Percentiles rank a stretch among this genome's conserved stretches.
phyloP scores from a whole-genome alignment of 2,329 filamentous ascomycete genomes.

The Hypoxylon sp. region DNA sequence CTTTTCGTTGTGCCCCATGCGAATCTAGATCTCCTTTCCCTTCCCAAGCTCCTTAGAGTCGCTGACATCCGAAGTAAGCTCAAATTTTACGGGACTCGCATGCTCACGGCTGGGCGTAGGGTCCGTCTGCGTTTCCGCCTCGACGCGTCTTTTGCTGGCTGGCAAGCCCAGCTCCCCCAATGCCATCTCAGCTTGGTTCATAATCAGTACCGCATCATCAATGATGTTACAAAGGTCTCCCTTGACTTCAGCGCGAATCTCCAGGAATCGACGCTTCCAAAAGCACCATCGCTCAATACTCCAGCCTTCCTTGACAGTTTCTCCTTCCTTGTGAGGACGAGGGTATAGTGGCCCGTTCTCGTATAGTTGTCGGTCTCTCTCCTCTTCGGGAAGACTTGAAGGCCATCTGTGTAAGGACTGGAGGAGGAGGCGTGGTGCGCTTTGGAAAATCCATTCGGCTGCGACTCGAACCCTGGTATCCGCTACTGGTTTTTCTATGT shows the following conservation, averaged over 20 bases:
- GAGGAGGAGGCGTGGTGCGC: neutral
- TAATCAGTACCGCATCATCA: slow-evolving; percentile 3
- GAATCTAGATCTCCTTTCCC: neutral
- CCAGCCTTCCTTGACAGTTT: neutral
- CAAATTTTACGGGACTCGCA: neutral
- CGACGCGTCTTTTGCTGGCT: neutral
- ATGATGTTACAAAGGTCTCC: slow-evolving; percentile 5
- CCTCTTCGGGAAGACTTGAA: slow-evolving; percentile 2
- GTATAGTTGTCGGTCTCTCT: neutral
- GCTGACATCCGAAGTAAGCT: neutral
- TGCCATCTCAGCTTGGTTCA: slow-evolving; percentile 13
- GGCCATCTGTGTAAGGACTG: neutral
- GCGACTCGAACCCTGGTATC: slow-evolving; percentile 1
- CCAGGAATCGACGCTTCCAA: slow-evolving; percentile 16
- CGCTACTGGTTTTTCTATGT: neutral
- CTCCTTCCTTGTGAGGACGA: no score
- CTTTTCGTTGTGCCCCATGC: neutral
- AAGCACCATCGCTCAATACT: slow-evolving; percentile 26
- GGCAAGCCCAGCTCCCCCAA: neutral
- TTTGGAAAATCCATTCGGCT: slow-evolving; percentile 17
- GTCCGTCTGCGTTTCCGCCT: neutral
- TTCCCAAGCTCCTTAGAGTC: neutral
- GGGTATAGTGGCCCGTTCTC: slow-evolving; percentile 7
- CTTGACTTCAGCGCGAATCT: slow-evolving; percentile 9
- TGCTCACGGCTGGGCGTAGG: neutral